These are phyloP conservation scores for Colletotrichum endophyticum DNA, from an alignment of 2,329 filamentous ascomycete species.

Conservation along the genomic window DNA sequence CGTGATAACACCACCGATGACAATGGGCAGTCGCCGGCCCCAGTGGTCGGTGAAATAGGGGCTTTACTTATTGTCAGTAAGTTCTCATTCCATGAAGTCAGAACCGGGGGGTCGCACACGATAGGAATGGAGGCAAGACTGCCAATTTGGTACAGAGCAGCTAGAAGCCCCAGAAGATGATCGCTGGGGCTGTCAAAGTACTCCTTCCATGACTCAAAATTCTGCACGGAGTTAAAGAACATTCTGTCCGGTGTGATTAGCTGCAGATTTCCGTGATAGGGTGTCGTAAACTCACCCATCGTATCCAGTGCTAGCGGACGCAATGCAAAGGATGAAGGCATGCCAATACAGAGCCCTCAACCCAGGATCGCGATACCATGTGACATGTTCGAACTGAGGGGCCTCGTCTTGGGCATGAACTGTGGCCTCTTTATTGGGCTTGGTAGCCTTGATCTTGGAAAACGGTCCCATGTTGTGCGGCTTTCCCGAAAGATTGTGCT, in stretches of 20 bases:
- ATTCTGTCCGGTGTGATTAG: slow-evolving; percentile 32
- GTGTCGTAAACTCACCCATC: slow-evolving; percentile 48
- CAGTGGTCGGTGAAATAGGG: slow-evolving; percentile 58
- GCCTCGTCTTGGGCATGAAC: slow-evolving; percentile 47
- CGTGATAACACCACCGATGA: slow-evolving; percentile 60
- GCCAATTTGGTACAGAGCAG: slow-evolving; percentile 64
- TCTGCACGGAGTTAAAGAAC: slow-evolving; percentile 49
- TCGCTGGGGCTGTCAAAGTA: slow-evolving; percentile 53
- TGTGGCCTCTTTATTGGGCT: slow-evolving; percentile 4
- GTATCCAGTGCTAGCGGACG: slow-evolving; percentile 61
- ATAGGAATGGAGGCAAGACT: slow-evolving; percentile 62
- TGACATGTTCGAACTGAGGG: slow-evolving; percentile 52
- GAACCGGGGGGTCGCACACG: slow-evolving; percentile 39
- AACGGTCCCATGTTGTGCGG: background rate
- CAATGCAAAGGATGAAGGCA: slow-evolving; percentile 54
- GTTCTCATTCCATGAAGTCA: background rate
- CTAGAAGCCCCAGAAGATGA: slow-evolving; percentile 55
- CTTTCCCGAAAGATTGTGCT: background rate
- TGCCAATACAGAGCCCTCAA: slow-evolving; percentile 61
- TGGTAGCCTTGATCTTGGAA: slow-evolving; percentile 1
- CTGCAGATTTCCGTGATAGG: background rate
- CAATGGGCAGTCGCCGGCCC: slow-evolving; percentile 58
- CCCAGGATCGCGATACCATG: slow-evolving; percentile 59
- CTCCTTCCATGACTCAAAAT: slow-evolving; percentile 47
- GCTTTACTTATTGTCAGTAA: slow-evolving; percentile 23